phyloP scores from a whole-genome alignment of 495 filamentous ascomycete species.

The Talaromyces borbonicus region DNA sequence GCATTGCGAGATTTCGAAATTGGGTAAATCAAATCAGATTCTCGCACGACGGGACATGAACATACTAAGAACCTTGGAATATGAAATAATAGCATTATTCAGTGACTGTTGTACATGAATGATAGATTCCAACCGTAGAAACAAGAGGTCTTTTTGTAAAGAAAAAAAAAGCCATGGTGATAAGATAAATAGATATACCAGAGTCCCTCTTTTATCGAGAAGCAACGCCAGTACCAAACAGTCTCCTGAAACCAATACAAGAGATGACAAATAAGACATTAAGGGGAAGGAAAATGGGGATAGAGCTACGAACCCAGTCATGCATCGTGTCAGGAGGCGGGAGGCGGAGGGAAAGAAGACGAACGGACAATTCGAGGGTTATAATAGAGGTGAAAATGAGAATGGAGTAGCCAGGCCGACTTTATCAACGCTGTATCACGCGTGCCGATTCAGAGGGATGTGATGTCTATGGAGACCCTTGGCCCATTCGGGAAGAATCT shows the following conservation, averaged over 20 bases:
- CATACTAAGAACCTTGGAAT: too few relatives aligned
- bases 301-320: constrained; percentile 7
- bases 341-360: not conserved
- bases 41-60: not conserved
- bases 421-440: too few relatives aligned
- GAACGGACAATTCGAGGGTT: not conserved
- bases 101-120: not conserved
- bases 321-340: constrained; percentile 2
- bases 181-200: not conserved
- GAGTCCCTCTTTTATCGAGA: not conserved
- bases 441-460: constrained; percentile 31
- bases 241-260: not conserved
- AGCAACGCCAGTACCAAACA: constrained; percentile 5
- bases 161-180: too few relatives aligned
- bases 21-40: too few relatives aligned
- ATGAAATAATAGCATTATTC: not conserved
- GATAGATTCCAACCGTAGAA: not conserved
- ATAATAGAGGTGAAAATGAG: not conserved
- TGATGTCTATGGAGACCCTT: constrained; percentile 62
- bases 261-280: constrained; percentile 1
- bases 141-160: not conserved
- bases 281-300: not conserved
- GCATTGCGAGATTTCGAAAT: not conserved
- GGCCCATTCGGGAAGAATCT: constrained; percentile 73
- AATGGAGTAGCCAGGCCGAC: too few relatives aligned